Base-by-base conservation (phyloP, 805 yeast genomes). In the Saccharomyces jurei region DNA sequence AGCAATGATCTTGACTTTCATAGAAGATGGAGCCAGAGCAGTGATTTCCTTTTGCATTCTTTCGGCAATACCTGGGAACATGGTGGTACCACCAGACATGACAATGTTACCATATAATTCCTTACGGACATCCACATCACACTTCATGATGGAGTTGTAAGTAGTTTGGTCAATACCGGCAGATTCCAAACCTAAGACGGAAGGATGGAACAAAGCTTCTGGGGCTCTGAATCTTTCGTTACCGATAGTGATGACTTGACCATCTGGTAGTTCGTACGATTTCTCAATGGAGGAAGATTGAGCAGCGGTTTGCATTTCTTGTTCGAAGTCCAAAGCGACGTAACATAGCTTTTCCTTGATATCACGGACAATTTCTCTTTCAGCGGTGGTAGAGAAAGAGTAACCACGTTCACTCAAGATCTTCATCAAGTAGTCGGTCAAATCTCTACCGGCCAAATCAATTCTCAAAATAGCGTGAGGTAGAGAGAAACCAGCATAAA, bases 1-100 rank as follows among this genome's bases (percentile, higher is more conserved):
- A 75, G 99, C 99, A 75, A 87, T 87, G 75, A 94, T 91, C 87
- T 94, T 94, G 74, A 94, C 96, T 90, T 94, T 94, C 97, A 94
- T 94, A 60, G 97, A 89, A 67, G 97, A 89, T 78, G 98, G 98
- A 74, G 99, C 99, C 81, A 94, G 86, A 69, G 97, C 96, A 69
- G 97, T 89, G 73, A 94, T 90, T 82, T 94, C 99, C 89, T 92
- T 92, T 84, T 92, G 98, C 96, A 94, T 89, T 84, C 99, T 92
- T 84, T 94, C 98, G 77, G 97, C 97, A 77, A 94, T 91, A 82
- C 99, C 99, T 79, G 97, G 97, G 96, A 90, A 94, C 98, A 94
- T 90, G 68, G 99, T 94, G 71, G 98, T 91, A 87, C 99, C 99
- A 84, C 99, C 99, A 67, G 98, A 91, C 94, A 94, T 87, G 75